These are phyloP conservation scores for Pseudozyma flocculosa DNA, from an alignment of 1,284 basidiomycete species.

Conservation along the genomic window DNA sequence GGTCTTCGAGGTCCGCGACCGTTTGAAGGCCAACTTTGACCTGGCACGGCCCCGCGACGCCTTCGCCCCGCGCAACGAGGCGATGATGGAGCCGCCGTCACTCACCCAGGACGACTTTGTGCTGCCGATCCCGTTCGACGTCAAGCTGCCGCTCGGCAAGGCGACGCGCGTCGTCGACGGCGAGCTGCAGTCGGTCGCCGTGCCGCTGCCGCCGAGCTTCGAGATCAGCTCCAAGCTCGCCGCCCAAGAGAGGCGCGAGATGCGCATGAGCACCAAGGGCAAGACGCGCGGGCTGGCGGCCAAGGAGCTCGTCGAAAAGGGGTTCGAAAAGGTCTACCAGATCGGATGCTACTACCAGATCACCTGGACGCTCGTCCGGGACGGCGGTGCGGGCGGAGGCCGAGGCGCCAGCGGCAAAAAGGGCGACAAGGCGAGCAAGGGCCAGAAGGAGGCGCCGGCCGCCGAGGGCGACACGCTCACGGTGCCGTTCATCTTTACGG, in stretches of 20 bases:
- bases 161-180: constrained; percentile 46
- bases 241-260: constrained; percentile 32
- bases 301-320: constrained; percentile 39
- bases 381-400: not conserved
- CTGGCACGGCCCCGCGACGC: constrained; percentile 23
- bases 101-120: constrained; percentile 35
- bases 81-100: constrained; percentile 26
- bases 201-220: constrained; percentile 47
- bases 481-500: constrained; percentile 49
- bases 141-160: constrained; percentile 44
- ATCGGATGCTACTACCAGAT: constrained; percentile 53
- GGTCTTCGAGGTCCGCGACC: constrained; percentile 42
- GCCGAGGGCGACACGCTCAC: constrained; percentile 36
- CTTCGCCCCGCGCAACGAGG: constrained; percentile 31
- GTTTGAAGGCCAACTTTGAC: constrained; percentile 29
- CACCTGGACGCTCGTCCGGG: constrained; percentile 34
- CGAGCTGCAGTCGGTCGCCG: constrained; percentile 39
- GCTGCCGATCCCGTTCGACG: constrained; percentile 40
- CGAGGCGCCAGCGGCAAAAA: constrained; percentile 12
- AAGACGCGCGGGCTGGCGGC: constrained; percentile 27
- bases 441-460: constrained; percentile 15
- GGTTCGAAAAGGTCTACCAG: constrained; percentile 42
- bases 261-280: constrained; percentile 35
- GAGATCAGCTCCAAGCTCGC: constrained; percentile 47
- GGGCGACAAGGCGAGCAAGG: constrained; percentile 22